A percentile compares a stretch with the other conserved stretches of the same genome.
Evolutionary conservation across 139 green algal genomes (phyloP).

Genomic region (Micractinium conductrix): DNA sequence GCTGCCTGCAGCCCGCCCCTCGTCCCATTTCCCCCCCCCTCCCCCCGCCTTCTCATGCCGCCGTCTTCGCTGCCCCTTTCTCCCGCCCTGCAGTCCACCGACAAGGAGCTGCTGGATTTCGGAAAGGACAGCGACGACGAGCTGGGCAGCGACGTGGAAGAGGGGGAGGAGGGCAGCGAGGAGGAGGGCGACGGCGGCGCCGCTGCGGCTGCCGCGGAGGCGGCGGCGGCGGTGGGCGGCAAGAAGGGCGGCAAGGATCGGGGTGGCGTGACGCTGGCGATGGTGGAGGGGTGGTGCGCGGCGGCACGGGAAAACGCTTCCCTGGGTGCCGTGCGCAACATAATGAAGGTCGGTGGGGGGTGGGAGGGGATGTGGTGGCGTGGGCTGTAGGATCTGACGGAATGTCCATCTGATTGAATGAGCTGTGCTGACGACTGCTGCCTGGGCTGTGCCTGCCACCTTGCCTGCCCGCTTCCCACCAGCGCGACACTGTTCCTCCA

Average conservation of each 20-base stretch:
- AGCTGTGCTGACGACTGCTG: no score
- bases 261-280: conserved; percentile 61
- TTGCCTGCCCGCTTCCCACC: neutral
- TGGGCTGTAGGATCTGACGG: neutral
- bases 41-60: neutral
- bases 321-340: conserved; percentile 63
- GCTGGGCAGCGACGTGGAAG: conserved; percentile 56
- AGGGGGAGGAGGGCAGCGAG: conserved; percentile 47
- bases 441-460: neutral
- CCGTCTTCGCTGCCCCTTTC: no score
- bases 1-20: neutral
- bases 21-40: neutral
- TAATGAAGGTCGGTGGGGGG: conserved; percentile 56
- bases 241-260: neutral
- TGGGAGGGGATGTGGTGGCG: neutral
- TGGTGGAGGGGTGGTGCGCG: conserved; percentile 78
- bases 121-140: conserved; percentile 65
- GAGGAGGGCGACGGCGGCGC: conserved; percentile 17
- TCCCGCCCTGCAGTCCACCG: conserved; percentile 68
- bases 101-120: conserved; percentile 92
- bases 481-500: no score
- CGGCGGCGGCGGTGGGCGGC: neutral
- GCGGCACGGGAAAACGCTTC: conserved; percentile 57
- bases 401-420: no score
- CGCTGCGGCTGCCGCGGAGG: neutral